Evolutionary conservation across 345 rosid genomes (phyloP), one percentile per base, ranked within the genome.

Genomic region (Populus euphratica): DNA sequence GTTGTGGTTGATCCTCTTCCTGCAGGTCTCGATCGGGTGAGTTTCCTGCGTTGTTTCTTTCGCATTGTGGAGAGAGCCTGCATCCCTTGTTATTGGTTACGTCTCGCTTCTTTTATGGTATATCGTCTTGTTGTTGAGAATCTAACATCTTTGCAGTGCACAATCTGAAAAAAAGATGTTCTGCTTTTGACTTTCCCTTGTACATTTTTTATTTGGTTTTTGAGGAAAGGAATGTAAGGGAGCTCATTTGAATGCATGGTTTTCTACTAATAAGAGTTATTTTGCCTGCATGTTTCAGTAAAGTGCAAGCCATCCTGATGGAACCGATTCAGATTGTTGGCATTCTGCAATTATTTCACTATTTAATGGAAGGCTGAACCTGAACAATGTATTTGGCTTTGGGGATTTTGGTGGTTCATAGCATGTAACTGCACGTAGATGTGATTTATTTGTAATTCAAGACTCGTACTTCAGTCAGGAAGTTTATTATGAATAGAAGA

Each of bases 1-100:
- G 69, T 92, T 73, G 91, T 96, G 4, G 97, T 96, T 70, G 91
- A 96, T 86, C 97, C 99, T 81, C 99, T 96, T 83, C 94, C 96
- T 3, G 86, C 86, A 25, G 99, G 97, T 76, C 80, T 90, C 71
- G 99, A 96, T 84, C 83, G 79, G 92, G 99, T 88, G 73, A 81
- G 89, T 35, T 74, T 76, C 64, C 23, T 18, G 44, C n/a, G 6
- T 10, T 72, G 11, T 23, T 5, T 21, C 43, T 12, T 41, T 63
- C 50, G 56, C 18, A 16, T 62, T 71, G 27, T 27, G 16, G 29
- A 59, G 23, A 59, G 27, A n/a, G 16, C 16, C 64, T 3, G 64
- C 27, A 59, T 59, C 29, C 5, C 23, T 8, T 56, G 62, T n/a
- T 2, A 1, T 9, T 56, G 23, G 16, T 59, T 59, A 10, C 64